Evolutionary conservation across 192 early-diverging fungal species (phyloP), one percentile per base, ranked within the genome.

Genomic region (Mortierella alpina): DNA sequence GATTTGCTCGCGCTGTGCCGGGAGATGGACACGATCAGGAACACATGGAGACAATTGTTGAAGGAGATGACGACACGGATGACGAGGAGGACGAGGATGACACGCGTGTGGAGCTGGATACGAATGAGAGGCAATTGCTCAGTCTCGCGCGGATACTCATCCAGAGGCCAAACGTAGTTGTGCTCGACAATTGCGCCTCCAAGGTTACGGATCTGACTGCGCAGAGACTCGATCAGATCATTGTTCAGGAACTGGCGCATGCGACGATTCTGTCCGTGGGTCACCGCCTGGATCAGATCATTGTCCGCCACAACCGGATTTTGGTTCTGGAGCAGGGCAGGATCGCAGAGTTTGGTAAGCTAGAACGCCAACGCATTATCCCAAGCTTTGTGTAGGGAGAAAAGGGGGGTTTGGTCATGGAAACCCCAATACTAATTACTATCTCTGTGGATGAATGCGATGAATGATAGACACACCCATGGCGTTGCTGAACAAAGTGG

Each of bases 141-240:
- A 90, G 88, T 59, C 72, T 92, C 50, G 87, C 87, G 13, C 86
- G 93, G 9, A 91, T 90, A 8, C 60, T 95, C 54, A 83, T 95
- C 31, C 85, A 91, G 31, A 87, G 88, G 23, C 90, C 92, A 17
- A 88, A 87, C 23, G 88, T 96, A 14, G 70, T 96, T 6, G 88
- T 96, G 22, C 83, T 96, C 47, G 95, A 96, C 83, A 95, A 96
- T 63, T 93, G 84, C 17, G 86, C 88, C 0, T 87, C 90, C 50
- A 90, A 86, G 70, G 86, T 91, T 10, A 89, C 89, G 66, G 83
- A 88, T 41, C 69, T 87, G 47, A 91, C 89, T 1, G 92, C 91
- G 22, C 68, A 75, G n/a, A 59, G 88, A 53, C 91, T 97, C 59
- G 93, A 94, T 64, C 76, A 85, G 42, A 86, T 90, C 44, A 82